These are phyloP conservation scores for Cantharellus cinnabarinus DNA, from an alignment of 768 basidiomycete species.

Conservation along the genomic window DNA sequence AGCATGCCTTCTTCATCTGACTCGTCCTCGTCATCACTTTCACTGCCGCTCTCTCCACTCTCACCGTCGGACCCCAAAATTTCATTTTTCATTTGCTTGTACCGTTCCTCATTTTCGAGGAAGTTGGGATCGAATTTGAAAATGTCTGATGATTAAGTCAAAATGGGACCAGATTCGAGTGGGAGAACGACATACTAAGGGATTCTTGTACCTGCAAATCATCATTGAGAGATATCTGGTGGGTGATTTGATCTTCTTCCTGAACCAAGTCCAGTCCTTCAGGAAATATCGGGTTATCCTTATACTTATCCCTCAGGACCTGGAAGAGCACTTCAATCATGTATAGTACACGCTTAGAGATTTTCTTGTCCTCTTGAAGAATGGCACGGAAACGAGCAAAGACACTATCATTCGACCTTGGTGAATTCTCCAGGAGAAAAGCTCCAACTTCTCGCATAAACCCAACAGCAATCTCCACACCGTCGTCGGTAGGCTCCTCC, in stretches of 20 bases:
- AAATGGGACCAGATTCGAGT: background rate
- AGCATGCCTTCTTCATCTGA: conserved; percentile 25
- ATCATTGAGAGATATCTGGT: conserved; percentile 79
- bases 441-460: conserved; percentile 96
- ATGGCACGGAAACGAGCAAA: conserved; percentile 95
- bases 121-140: conserved; percentile 88
- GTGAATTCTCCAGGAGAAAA: conserved; percentile 79
- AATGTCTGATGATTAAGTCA: conserved; percentile 37
- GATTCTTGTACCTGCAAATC: conserved; percentile 88
- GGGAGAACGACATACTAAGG: conserved; percentile 43
- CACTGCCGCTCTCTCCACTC: conserved; percentile 27
- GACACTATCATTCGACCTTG: conserved; percentile 85
- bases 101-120: conserved; percentile 83
- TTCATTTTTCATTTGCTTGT: conserved; percentile 75
- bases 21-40: conserved; percentile 37
- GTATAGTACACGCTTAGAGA: conserved; percentile 94
- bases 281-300: conserved; percentile 87
- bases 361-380: conserved; percentile 68
- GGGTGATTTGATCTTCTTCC: conserved; percentile 95
- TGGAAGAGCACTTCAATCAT: conserved; percentile 99
- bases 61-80: conserved; percentile 77
- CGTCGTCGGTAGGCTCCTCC: conserved; percentile 90
- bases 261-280: conserved; percentile 94
- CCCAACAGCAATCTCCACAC: conserved; percentile 94
- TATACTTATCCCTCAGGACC: conserved; percentile 95